These are phyloP conservation scores for Pyricularia sp. DNA, from an alignment of 2,329 filamentous ascomycete species.

Conservation along the genomic window DNA sequence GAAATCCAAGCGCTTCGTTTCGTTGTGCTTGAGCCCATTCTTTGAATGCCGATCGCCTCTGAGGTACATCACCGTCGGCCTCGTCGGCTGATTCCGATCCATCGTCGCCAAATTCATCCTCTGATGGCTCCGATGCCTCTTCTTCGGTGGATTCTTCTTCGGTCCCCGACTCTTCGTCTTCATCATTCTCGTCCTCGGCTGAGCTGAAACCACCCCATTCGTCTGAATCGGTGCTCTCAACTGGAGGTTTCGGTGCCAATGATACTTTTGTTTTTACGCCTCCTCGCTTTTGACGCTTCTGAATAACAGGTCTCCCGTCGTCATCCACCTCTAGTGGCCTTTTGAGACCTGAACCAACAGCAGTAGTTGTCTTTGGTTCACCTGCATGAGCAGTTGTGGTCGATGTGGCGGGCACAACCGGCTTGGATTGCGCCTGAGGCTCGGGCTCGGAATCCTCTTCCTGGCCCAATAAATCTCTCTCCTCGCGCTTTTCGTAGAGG, in stretches of 20 bases:
- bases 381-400: not conserved
- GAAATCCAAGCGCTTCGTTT: conserved; percentile 68
- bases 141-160: conserved; percentile 19
- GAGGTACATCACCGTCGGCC: conserved; percentile 19
- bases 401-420: not conserved
- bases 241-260: conserved; percentile 30
- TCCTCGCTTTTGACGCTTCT: conserved; percentile 68
- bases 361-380: not conserved
- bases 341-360: conserved; percentile 72
- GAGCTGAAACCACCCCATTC: conserved; percentile 56
- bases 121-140: conserved; percentile 15
- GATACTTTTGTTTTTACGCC: conserved; percentile 47
- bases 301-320: conserved; percentile 70
- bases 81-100: conserved; percentile 17
- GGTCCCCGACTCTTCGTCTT: conserved; percentile 11
- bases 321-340: conserved; percentile 74
- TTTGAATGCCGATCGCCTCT: conserved; percentile 66
- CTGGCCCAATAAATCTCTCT: not conserved
- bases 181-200: conserved; percentile 19
- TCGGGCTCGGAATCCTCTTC: conserved; percentile 4
- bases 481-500: conserved; percentile 1
- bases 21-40: conserved; percentile 60
- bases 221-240: conserved; percentile 29
- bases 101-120: conserved; percentile 13
- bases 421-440: not conserved